These are phyloP conservation scores for Backusella mclennaniae DNA, from an alignment of 192 early-diverging fungal species.

Conservation along the genomic window DNA sequence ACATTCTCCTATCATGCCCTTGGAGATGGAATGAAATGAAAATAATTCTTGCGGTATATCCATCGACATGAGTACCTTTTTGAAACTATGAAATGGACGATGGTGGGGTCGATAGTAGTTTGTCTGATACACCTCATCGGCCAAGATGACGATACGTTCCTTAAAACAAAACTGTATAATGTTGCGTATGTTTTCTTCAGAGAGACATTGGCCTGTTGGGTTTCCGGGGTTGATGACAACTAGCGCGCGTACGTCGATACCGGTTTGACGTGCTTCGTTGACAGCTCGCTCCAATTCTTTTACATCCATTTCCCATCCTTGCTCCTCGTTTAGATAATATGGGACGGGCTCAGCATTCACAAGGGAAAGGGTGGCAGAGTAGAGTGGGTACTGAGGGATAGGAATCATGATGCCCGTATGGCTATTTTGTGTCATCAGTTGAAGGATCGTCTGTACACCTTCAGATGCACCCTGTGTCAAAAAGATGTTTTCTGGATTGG, in stretches of 20 bases:
- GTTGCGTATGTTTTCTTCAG: conserved; percentile 75
- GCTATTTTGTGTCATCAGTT: conserved; percentile 70
- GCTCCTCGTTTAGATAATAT: conserved; percentile 88
- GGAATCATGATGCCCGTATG: conserved; percentile 97
- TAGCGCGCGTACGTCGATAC: conserved; percentile 89
- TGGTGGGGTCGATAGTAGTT: conserved; percentile 79
- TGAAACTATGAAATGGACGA: conserved; percentile 95
- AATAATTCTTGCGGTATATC: conserved; percentile 75
- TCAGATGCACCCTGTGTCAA: conserved; percentile 89
- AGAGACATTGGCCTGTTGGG: conserved; percentile 90
- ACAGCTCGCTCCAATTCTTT: conserved; percentile 62
- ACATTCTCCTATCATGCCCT: conserved; percentile 98
- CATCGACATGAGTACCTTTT: conserved; percentile 77
- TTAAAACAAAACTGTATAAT: conserved; percentile 83
- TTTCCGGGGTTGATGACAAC: conserved; percentile 98
- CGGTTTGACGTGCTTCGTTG: conserved; percentile 56
- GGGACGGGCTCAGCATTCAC: conserved; percentile 83
- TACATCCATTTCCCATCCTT: conserved; percentile 75
- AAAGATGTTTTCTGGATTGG: conserved; percentile 79
- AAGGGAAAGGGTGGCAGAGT: conserved; percentile 88
- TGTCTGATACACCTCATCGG: conserved; percentile 98
- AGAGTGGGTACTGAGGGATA: conserved; percentile 97
- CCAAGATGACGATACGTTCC: conserved; percentile 80
- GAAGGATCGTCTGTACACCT: conserved; percentile 91
- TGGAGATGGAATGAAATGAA: conserved; percentile 95